Evolutionary conservation across 1,139 yeast genomes (phyloP).

Genomic region (Geotrichum reessii): DNA sequence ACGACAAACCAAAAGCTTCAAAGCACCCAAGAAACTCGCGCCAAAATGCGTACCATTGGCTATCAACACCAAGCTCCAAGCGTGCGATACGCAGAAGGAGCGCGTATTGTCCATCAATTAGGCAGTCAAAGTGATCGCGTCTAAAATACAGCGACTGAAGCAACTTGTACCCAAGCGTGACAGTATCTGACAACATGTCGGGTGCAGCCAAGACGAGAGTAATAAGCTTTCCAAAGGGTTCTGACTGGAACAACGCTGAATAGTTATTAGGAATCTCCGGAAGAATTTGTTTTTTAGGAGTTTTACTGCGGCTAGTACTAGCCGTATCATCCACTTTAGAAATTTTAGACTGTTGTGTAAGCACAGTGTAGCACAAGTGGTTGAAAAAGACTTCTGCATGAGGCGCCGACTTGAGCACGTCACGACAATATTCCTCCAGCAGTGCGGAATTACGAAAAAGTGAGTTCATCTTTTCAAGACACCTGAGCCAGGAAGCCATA

Average conservation of each 20-base stretch:
- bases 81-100: not conserved
- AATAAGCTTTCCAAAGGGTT: not conserved
- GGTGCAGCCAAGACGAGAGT: not conserved
- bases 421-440: not conserved
- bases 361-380: not conserved
- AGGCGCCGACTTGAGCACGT: not conserved
- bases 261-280: not conserved
- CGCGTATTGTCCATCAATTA: not conserved
- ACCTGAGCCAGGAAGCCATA: not conserved
- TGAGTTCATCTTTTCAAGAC: not conserved
- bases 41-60: not conserved
- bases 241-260: not conserved
- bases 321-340: not conserved
- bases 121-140: not conserved
- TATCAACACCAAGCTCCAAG: not conserved
- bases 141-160: not conserved
- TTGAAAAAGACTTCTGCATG: not conserved
- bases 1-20: not conserved
- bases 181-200: not conserved
- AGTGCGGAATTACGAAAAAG: not conserved
- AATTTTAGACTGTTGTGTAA: not conserved
- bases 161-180: not conserved
- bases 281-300: not conserved
- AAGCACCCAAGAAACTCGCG: not conserved
- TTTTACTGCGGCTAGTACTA: too few species aligned